Base-by-base conservation (phyloP, 495 filamentous ascomycete species). In the Paragyromitra xinjiangensis region DNA sequence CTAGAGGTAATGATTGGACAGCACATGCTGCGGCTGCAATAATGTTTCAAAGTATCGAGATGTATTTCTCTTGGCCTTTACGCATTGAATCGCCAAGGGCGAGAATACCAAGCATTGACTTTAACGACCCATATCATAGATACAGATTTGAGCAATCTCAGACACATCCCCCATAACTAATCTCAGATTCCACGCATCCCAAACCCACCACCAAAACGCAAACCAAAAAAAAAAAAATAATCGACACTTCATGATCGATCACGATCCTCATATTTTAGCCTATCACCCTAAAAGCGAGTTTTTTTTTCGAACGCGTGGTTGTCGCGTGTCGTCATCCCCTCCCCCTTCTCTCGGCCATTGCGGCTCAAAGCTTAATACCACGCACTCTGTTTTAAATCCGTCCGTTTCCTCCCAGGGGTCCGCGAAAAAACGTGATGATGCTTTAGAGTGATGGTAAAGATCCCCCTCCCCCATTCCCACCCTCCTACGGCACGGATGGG, bases 291-390 rank as follows among this genome's bases (percentile, higher is more conserved):
- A 65, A 22, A 16, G 3, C 48, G 11, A 48, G n/a, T 50, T 34
- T 34, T 34, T 3, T 34, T 34, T 34, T 39, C 16, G 37, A 37
- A 62, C 66, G 72, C 72, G 72, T 75, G 66, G 55, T 71, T 64
- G 67, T 65, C 69, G 69, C 74, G 59, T 77, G 69, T 66, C 69
- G 74, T 73, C 74, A 77, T 73, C 26, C 12, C 51, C 66, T 73
- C 26, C 12, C 51, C 66, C 16, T 42, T 39, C 65, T 53, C 24
- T 42, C 16, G 44, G 64, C 64, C 24, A 68, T 68, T 37, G 71
- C 64, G 65, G 64, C 73, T 63, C 56, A 75, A 71, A 63, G 44
- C 44, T 71, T 71, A 59, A 37, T 37, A 58, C 24, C 37, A 64
- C 61, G 61, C 50, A 53, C 50, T 45, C 34, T 56, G 58, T 64